Percentiles rank a stretch among this genome's conserved stretches.
Evolutionary conservation across 2,329 filamentous ascomycete species (phyloP).

Genomic region (Scytalidium sp.): DNA sequence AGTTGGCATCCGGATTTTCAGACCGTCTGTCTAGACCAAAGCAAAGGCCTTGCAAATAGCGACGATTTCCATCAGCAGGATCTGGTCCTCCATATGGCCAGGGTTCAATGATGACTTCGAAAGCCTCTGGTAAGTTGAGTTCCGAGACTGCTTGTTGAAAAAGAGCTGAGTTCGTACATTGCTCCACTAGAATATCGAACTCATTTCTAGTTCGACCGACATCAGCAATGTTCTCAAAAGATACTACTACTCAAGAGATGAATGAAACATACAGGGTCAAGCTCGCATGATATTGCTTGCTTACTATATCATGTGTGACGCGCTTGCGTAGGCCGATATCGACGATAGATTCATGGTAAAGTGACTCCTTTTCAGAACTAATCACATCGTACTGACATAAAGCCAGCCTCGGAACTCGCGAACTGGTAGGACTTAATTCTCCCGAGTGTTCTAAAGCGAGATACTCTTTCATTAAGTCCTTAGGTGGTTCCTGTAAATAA

Average conservation of each 20-base stretch:
- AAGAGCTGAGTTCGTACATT: slow-evolving; percentile 47
- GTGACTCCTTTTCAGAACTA: slow-evolving; percentile 45
- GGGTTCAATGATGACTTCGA: slow-evolving; percentile 49
- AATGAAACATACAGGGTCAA: slow-evolving; percentile 39
- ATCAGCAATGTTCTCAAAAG: not conserved
- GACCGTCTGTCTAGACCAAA: slow-evolving; percentile 45
- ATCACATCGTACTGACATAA: slow-evolving; percentile 55
- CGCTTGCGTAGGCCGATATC: slow-evolving; percentile 40
- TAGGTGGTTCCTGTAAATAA: no score
- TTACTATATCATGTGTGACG: slow-evolving; percentile 41
- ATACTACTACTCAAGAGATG: not conserved
- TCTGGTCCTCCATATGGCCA: slow-evolving; percentile 56
- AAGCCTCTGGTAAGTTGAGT: slow-evolving; percentile 50
- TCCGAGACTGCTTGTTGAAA: slow-evolving; percentile 50
- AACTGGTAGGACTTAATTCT: no score
- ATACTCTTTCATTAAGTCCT: no score
- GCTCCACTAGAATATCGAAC: slow-evolving; percentile 43
- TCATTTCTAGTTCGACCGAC: slow-evolving; percentile 36
- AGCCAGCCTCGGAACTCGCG: no score
- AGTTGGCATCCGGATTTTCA: slow-evolving; percentile 51
- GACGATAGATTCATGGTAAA: slow-evolving; percentile 52
- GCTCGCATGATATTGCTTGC: slow-evolving; percentile 43
- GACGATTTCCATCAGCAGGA: slow-evolving; percentile 39
- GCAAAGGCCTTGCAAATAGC: slow-evolving; percentile 52
- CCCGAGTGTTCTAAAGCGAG: no score